phyloP scores from a whole-genome alignment of 345 rosid species.

The Erucastrum elatum region DNA sequence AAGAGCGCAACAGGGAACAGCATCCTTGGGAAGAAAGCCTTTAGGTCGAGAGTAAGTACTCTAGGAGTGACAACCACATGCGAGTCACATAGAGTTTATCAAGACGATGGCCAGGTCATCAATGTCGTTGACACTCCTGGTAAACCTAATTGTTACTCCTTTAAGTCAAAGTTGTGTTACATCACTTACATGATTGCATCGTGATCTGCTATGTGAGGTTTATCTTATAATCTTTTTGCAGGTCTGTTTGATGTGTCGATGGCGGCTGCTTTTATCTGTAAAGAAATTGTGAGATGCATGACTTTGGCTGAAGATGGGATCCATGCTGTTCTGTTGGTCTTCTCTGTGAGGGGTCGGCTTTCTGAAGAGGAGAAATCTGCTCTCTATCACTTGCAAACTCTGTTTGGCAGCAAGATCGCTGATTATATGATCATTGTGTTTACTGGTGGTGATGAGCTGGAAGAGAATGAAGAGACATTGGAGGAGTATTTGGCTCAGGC shows the following conservation, averaged over 20 bases:
- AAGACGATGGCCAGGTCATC: conserved; percentile 64
- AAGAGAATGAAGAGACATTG: conserved; percentile 72
- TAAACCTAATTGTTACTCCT: conserved; percentile 17
- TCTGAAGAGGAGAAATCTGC: conserved; percentile 75
- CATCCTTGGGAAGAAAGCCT: conserved; percentile 68
- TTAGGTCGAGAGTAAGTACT: conserved; percentile 68
- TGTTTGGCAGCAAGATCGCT: conserved; percentile 71
- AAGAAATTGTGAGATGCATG: conserved; percentile 81
- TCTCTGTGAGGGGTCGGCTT: conserved; percentile 65
- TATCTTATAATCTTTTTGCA: conserved; percentile 28
- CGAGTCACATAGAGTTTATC: conserved; percentile 55
- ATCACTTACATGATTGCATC: too few species aligned
- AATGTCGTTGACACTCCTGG: conserved; percentile 97
- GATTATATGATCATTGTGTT: conserved; percentile 84
- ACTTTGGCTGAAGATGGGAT: conserved; percentile 86
- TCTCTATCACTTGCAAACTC: conserved; percentile 61
- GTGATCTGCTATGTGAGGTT: background rate
- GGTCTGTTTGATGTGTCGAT: conserved; percentile 81
- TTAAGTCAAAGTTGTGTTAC: background rate
- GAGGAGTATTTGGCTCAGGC: conserved; percentile 70
- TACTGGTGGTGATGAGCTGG: conserved; percentile 92
- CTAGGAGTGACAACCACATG: conserved; percentile 74
- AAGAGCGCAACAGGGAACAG: conserved; percentile 94
- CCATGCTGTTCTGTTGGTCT: conserved; percentile 73
- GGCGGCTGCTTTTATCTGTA: conserved; percentile 64